phyloP scores from a whole-genome alignment of 2,329 filamentous ascomycete genomes.

The Trichothecium sympodiale region DNA sequence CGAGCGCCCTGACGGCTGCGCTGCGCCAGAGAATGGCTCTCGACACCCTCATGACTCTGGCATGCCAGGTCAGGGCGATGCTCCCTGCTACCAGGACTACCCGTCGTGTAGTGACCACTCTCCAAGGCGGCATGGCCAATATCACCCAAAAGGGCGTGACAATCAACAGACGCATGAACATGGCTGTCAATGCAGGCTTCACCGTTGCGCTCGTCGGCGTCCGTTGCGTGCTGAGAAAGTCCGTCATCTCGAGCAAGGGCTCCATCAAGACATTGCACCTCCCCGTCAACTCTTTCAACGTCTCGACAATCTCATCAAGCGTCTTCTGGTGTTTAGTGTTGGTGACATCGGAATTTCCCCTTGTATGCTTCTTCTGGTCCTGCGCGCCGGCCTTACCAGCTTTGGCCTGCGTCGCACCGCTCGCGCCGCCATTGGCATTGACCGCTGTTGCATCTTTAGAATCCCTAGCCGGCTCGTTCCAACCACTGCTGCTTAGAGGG shows the following conservation, averaged over 20 bases:
- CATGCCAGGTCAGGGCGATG: slow-evolving; percentile 82
- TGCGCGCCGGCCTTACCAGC: too few relatives aligned
- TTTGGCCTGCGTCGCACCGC: neutral
- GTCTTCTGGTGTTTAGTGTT: slow-evolving; percentile 81
- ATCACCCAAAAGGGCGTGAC: slow-evolving; percentile 81
- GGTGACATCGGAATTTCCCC: slow-evolving; percentile 44
- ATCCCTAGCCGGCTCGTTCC: slow-evolving; percentile 38
- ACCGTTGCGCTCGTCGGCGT: slow-evolving; percentile 89
- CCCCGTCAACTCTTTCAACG: slow-evolving; percentile 77
- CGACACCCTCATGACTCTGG: slow-evolving; percentile 71
- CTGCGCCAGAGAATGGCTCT: slow-evolving; percentile 88
- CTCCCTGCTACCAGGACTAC: slow-evolving; percentile 82
- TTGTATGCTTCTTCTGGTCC: slow-evolving; percentile 24
- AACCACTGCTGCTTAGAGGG: slow-evolving; percentile 76
- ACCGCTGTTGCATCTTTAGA: slow-evolving; percentile 13
- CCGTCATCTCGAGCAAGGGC: slow-evolving; percentile 77
- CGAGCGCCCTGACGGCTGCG: slow-evolving; percentile 56
- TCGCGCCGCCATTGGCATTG: slow-evolving; percentile 7
- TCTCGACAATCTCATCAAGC: slow-evolving; percentile 93
- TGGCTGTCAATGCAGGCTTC: slow-evolving; percentile 73
- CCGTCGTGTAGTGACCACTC: slow-evolving; percentile 76
- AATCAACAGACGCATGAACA: slow-evolving; percentile 81
- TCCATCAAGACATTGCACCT: slow-evolving; percentile 88
- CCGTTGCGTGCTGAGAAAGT: slow-evolving; percentile 84
- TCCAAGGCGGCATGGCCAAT: slow-evolving; percentile 70